Evolutionary conservation across 2,329 filamentous ascomycete species (phyloP), one percentile per base, ranked within the genome.

Genomic region (Aureobasidium zeae): DNA sequence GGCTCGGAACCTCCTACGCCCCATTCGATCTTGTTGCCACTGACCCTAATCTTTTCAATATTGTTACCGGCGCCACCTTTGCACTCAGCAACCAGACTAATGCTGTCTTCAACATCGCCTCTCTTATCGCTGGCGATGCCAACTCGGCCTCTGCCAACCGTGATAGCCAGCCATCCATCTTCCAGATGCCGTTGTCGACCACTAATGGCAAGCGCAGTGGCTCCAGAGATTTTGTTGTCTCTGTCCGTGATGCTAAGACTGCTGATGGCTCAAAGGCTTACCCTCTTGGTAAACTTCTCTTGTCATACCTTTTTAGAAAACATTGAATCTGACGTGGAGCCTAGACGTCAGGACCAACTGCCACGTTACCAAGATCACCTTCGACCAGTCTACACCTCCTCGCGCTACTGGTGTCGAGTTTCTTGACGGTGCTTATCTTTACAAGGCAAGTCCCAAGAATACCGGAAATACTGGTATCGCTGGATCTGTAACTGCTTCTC

Each of bases 281-380:
- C 55, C 71, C 68, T 32, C 69, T 38, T 29, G 22, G 34, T 37
- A 11, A 37, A 10, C 79, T 19, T 26, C n/a, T 13, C 20, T 26
- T 26, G 13, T 37, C 5, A 16, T 28, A 35, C 34, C n/a, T 24
- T n/a, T 34, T 22, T 13, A 12, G 22, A 37, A 22, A 25, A 37
- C 12, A 16, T 26, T 12, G 20, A 20, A 37, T 19, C 22, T 37
- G 19, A 37, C 34, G 16, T 28, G 34, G 2, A 25, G 22, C 21
- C 22, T 15, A 1, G 73, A 77, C 46, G 63, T 80, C 44, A 64
- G 67, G 32, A 65, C 71, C 2, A 81, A 81, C 61, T 76, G 71
- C 30, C 63, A 83, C 35, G 83, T 75, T 49, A 79, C 81, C 43
- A 80, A 79, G 58, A 63, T 86, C 58, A 66, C 66, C 25, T 82